Evolutionary conservation across 306 rosid species (phyloP), one percentile per base, ranked within the genome.

Genomic region (Prunus mongolica): DNA sequence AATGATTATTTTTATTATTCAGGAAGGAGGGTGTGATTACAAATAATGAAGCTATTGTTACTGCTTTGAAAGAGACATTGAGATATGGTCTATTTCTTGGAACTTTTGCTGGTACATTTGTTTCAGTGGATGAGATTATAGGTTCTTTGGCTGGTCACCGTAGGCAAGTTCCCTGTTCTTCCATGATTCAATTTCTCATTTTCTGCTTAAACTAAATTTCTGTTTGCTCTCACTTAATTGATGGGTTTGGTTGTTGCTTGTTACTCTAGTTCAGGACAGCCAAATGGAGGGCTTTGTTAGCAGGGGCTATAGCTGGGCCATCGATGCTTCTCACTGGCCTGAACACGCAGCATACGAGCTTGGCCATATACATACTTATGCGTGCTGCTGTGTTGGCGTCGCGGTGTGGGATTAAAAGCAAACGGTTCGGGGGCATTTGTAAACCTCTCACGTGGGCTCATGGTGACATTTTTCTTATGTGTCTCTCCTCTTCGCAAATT

Each of bases 391-490:
- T 96, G 68, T 82, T 96, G 78, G 99, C 98, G 9, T 83, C 98
- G 2, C 93, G 96, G 16, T 91, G 98, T 78, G 99, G 97, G 86
- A 92, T 96, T 75, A 92, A 96, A 85, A 96, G 99, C 88, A 81
- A 92, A 79, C 88, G 96, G 74, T 88, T 92, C 28, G 98, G 98
- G 67, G 77, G 27, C 75, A 73, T 89, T 84, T 96, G 97, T 85
- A 96, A 86, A 87, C 99, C 99, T 72, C 96, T 96, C 76, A 87
- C 98, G 5, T 96, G 99, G 99, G 81, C 87, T 69, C 96, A 91
- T 5, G 99, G 99, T 72, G 99, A 96, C 84, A 91, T 88, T 82
- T 89, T 96, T 85, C 99, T 96, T 11, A 91, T 96, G 99, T 92
- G 99, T 78, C 90, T 96, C 65, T 92, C 98, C 76, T 92, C 98